Evolutionary conservation across 352 stramenopile genomes (phyloP), one percentile per base, ranked within the genome.

Genomic region (Pseudoperonospora humuli): DNA sequence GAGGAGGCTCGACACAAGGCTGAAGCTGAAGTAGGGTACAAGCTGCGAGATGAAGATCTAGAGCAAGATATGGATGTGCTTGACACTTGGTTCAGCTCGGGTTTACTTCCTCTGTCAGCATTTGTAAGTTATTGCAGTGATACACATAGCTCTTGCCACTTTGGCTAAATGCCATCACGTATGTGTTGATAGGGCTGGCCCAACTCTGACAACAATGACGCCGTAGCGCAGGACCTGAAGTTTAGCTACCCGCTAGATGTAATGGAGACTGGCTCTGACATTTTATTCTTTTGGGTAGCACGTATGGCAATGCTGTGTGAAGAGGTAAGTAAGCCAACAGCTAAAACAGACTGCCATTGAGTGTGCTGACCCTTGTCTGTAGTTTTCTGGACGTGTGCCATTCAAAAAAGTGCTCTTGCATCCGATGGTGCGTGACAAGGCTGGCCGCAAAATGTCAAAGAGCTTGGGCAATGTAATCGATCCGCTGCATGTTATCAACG

Each of bases 231-330:
- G 17, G 58, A 70, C 35, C 27, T 75, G 17, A 57, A 36, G 27
- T 28, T 53, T 10, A 67, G 61, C 26, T 90, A 89, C 27, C 78
- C 81, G 2, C 50, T 89, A 4, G 58, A 75, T 42, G 45, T 93
- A 7, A 85, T 93, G 71, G 81, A 93, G 45, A 93, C 78, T 1
- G 97, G 97, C 10, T 94, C 96, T 21, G 97, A 99, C 64, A 99
- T 99, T 70, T 69, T 99, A 7, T 99, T 99, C 71, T 99, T 99
- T 62, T 99, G 97, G 97, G 97, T 99, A 32, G 96, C 96, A 10
- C 85, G 97, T 31, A 99, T 99, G 97, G 96, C 98, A 4, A 99
- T 99, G 96, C 91, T 99, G 44, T 97, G 95, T 43, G 79, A 99
- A 66, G 85, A 99, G 72, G 83, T 99, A 35, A 24, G 52, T 26